phyloP scores from a whole-genome alignment of 2,329 filamentous ascomycete genomes.

The Ceratocystis variospora region DNA sequence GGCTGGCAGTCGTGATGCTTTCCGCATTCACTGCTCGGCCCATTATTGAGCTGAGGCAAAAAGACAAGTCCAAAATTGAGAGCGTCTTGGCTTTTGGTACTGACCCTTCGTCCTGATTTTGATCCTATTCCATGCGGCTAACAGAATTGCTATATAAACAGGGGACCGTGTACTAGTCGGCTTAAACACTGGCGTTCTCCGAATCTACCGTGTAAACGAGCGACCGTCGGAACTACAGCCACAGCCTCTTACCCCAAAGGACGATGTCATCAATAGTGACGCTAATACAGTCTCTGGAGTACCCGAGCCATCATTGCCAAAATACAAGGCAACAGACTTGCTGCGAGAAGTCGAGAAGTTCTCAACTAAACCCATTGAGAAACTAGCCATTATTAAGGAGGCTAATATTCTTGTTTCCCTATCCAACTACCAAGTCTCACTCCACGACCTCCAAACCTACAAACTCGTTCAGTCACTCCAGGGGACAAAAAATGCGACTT shows the following conservation, averaged over 20 bases:
- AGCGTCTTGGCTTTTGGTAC: slow-evolving; percentile 81
- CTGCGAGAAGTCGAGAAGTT: slow-evolving; percentile 90
- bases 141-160: slow-evolving; percentile 26
- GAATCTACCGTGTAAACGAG: slow-evolving; percentile 85
- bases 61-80: slow-evolving; percentile 96
- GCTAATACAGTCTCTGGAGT: slow-evolving; percentile 2
- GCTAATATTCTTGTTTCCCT: slow-evolving; percentile 82
- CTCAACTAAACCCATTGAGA: slow-evolving; percentile 75
- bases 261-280: slow-evolving; percentile 2
- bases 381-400: slow-evolving; percentile 91
- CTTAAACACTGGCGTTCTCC: slow-evolving; percentile 73
- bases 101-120: slow-evolving; percentile 17
- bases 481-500: slow-evolving; percentile 74
- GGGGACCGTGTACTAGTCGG: slow-evolving; percentile 86
- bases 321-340: slow-evolving; percentile 57
- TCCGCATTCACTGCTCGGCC: slow-evolving; percentile 93
- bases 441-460: slow-evolving; percentile 81
- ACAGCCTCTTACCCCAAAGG: background rate
- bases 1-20: slow-evolving; percentile 57
- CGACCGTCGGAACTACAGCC: slow-evolving; percentile 23
- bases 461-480: slow-evolving; percentile 63
- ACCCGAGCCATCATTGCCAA: slow-evolving; percentile 19
- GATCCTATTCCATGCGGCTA: background rate
- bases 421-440: slow-evolving; percentile 75
- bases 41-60: slow-evolving; percentile 89